A percentile compares a stretch with the other conserved stretches of the same genome.
phyloP scores from a whole-genome alignment of 179 eudicot genomes.

The Kewa caespitosa region DNA sequence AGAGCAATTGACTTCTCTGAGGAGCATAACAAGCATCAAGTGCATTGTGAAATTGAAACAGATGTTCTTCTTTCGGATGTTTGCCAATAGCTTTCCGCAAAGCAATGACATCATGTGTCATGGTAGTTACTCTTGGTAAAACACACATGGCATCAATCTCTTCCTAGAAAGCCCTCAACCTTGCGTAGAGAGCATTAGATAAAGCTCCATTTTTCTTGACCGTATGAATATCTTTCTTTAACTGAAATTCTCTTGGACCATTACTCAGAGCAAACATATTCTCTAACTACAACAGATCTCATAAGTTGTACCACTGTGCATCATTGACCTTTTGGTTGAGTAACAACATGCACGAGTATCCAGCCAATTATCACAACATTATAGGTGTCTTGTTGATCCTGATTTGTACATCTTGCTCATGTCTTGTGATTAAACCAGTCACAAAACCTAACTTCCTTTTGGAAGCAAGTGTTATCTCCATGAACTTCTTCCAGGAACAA shows the following conservation, averaged over 20 bases:
- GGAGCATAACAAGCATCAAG: not conserved
- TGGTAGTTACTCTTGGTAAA: not conserved
- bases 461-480: not conserved
- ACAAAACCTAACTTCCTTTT: not conserved
- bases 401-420: not conserved
- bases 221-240: not conserved
- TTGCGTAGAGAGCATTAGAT: not conserved
- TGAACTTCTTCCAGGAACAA: not conserved
- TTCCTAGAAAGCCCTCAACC: not conserved
- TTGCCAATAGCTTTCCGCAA: not conserved
- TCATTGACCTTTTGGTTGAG: not conserved
- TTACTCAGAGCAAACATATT: not conserved
- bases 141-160: not conserved
- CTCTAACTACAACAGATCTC: not conserved
- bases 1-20: not conserved
- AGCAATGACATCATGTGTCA: not conserved
- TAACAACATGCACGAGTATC: not conserved
- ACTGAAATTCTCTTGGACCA: not conserved
- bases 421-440: not conserved
- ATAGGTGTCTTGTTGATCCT: not conserved
- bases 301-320: not conserved
- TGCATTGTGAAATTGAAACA: not conserved
- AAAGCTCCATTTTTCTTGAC: not conserved
- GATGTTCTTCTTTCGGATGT: not conserved
- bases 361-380: not conserved